Base-by-base conservation (phyloP, 441 rosid genomes). In the Gossypium davidsonii region DNA sequence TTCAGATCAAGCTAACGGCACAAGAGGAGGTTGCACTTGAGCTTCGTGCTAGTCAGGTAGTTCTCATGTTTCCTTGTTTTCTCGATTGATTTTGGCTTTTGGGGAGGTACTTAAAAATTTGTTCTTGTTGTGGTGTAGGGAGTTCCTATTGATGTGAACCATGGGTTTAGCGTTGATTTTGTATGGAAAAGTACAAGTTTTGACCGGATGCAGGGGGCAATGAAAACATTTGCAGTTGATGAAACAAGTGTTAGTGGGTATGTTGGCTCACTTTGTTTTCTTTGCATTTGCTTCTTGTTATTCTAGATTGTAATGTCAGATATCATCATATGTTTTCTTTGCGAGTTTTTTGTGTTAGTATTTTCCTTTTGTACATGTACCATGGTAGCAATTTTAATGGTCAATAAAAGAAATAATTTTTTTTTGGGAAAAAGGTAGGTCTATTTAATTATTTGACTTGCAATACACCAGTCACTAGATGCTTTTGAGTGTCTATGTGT, bases 181-280 rank as follows among this genome's bases (percentile, higher is more conserved):
- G 99, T 96, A 58, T 93, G 99, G 98, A 91, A 93, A 86, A 96
- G 99, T 80, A 91, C 99, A 48, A 96, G 97, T 81, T 96, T 93
- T 84, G 99, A 96, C 79, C 84, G 99, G 75, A 91, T 91, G 98
- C 98, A 93, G 79, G 97, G 97, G 56, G 99, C 99, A 68, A 91
- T 96, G 98, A 93, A 96, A 86, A 89, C 91, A 68, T 93, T 93
- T 91, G 98, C 98, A 8, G 99, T 93, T 66, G 99, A 96, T 81
- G 99, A 91, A 82, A 96, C 98, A 60, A 96, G 99, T 90, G 98
- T 93, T 69, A 96, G 98, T 78, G 99, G 99, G 99, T 96, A 81
- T 73, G 98, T 82, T 80, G 31, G 55, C 67, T 61, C 60, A 20
- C 55, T 55, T n/a, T 34, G 3, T 78, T 64, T 76, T 70, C 67